Base-by-base conservation (phyloP, 2,329 filamentous ascomycete species). In the Fusarium sp. region DNA sequence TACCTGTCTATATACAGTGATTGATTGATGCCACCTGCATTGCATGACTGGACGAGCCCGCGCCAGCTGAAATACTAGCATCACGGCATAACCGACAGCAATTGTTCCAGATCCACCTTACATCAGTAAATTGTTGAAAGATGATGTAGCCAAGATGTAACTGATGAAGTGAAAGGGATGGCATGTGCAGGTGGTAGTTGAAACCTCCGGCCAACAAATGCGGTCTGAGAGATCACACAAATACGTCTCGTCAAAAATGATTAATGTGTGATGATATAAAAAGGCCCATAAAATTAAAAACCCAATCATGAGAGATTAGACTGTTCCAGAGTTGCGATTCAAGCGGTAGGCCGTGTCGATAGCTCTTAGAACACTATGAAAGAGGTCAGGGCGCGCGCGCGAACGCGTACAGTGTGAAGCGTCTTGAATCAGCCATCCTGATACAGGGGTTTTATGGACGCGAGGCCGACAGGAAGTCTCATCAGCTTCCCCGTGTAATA, bases 391-490 rank as follows among this genome's bases (percentile, higher is more conserved):
- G 3, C 31, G n/a, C 6, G 30, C 11, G 46, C 69, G 61, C 67
- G 56, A 56, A 57, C 57, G 38, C 58, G 67, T 70, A 78, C 76
- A 75, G 75, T 77, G 75, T 62, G 54, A 40, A n/a, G 26, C 11
- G 36, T 23, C 33, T 26, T 16, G 33, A 23, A 20, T 4, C 20
- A 20, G 20, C 30, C 12, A 38, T 45, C 41, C 42, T 61, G 38
- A 56, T 57, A 60, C 58, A 64, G 44, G 62, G 50, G 56, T 58
- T 49, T 42, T 54, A 34, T n/a, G 44, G 58, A 65, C 63, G 60
- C 61, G 68, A 72, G 69, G 58, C 47, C 60, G 34, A 53, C 44
- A 60, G 59, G 55, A 58, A 65, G 59, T 68, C 54, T 61, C 50
- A 69, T 59, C 61, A 69, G 37, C 62, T 65, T 69, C 66, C 66